A percentile compares a stretch with the other conserved stretches of the same genome.
These are phyloP conservation scores for Phytopythium aichiense DNA, from an alignment of 352 stramenopile species.

Conservation along the genomic window DNA sequence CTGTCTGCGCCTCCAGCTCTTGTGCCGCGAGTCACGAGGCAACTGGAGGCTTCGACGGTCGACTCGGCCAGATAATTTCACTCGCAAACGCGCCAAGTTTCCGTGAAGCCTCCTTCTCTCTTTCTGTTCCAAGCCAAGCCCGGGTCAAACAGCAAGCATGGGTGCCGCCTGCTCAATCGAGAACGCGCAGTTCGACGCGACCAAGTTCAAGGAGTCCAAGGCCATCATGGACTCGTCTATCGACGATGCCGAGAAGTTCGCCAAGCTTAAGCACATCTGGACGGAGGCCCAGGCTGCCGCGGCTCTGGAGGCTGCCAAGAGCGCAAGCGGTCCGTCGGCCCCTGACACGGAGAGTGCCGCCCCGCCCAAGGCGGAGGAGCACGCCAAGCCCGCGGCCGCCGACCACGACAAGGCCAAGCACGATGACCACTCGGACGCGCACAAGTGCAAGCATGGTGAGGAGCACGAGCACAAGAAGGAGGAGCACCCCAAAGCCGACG, in stretches of 20 bases:
- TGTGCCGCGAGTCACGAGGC: not conserved
- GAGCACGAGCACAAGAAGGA: too few relatives aligned
- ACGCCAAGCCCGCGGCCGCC: constrained; percentile 6
- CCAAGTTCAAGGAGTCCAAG: constrained; percentile 71
- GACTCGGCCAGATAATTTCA: not conserved
- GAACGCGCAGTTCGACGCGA: constrained; percentile 47
- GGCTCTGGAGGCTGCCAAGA: constrained; percentile 17
- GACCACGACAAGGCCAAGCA: constrained; percentile 1
- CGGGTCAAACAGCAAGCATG: constrained; percentile 19
- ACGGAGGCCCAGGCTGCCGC: constrained; percentile 15
- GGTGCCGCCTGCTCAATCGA: constrained; percentile 51
- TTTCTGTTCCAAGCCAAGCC: not conserved
- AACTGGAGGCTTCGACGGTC: too few relatives aligned
- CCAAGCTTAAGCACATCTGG: constrained; percentile 69
- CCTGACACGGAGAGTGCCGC: not conserved
- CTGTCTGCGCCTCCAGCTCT: not conserved
- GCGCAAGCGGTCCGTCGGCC: not conserved
- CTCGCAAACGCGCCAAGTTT: not conserved
- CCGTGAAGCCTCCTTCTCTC: not conserved
- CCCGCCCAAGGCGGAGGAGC: constrained; percentile 1
- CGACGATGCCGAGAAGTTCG: constrained; percentile 67
- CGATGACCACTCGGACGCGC: too few relatives aligned
- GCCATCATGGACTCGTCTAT: constrained; percentile 51
- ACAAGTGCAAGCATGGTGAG: too few relatives aligned
- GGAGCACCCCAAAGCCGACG: not conserved